A percentile compares a stretch with the other conserved stretches of the same genome.
Evolutionary conservation across 1,284 basidiomycete species (phyloP).

Genomic region (Sutorius eximius): DNA sequence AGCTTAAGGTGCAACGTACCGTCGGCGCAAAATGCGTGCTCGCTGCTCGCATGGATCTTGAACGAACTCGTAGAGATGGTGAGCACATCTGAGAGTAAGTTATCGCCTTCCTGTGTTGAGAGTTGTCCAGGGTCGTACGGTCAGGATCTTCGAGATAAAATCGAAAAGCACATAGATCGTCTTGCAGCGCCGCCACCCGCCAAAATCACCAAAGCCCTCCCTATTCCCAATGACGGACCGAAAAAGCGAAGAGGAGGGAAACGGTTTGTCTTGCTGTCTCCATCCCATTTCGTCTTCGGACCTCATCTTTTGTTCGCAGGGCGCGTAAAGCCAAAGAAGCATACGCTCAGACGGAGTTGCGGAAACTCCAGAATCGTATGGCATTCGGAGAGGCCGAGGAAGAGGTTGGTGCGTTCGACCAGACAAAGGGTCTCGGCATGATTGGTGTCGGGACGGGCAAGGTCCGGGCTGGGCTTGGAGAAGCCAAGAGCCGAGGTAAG

Average conservation of each 20-base stretch:
- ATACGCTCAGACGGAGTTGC: slow-evolving; percentile 93
- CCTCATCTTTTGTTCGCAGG: slow-evolving; percentile 40
- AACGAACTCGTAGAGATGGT: slow-evolving; percentile 79
- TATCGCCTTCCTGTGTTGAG: slow-evolving; percentile 1
- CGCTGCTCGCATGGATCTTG: slow-evolving; percentile 91
- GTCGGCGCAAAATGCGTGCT: slow-evolving; percentile 90
- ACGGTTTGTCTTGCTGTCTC: slow-evolving; percentile 50
- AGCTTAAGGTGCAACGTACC: slow-evolving; percentile 89
- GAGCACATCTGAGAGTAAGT: slow-evolving; percentile 16
- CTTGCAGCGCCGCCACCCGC: slow-evolving; percentile 92
- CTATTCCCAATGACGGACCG: slow-evolving; percentile 94
- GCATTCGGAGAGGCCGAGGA: slow-evolving; percentile 95
- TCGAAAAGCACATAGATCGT: slow-evolving; percentile 90
- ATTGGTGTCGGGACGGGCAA: slow-evolving; percentile 84
- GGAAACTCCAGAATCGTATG: slow-evolving; percentile 97
- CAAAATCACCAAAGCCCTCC: slow-evolving; percentile 92
- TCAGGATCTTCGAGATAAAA: slow-evolving; percentile 74
- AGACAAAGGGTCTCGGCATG: slow-evolving; percentile 97
- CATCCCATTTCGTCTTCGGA: not conserved
- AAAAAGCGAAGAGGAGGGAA: slow-evolving; percentile 96
- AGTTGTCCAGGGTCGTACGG: slow-evolving; percentile 70
- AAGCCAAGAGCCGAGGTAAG: slow-evolving; percentile 85
- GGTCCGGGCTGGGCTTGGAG: slow-evolving; percentile 82
- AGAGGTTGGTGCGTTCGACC: slow-evolving; percentile 94
- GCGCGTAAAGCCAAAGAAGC: slow-evolving; percentile 97